Percentiles rank a stretch among this genome's conserved stretches.
Evolutionary conservation across 192 early-diverging fungal genomes (phyloP).

Genomic region (Linnemannia hyalina): DNA sequence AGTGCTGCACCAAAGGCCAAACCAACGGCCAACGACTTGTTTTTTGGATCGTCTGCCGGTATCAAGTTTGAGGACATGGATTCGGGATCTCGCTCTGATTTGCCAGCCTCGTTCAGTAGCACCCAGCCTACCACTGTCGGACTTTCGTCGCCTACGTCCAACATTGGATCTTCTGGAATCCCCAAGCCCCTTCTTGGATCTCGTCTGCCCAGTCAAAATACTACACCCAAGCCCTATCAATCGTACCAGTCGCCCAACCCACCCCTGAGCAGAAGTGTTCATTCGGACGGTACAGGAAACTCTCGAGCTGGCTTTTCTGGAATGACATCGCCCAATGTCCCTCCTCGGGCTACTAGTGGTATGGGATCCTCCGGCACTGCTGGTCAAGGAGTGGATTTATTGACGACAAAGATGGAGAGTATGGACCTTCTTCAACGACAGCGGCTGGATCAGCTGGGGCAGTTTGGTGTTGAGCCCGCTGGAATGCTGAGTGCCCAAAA

Average conservation of each 20-base stretch:
- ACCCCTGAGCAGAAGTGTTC: conserved; percentile 1
- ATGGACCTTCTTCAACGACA: conserved; percentile 34
- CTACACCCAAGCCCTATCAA: background rate
- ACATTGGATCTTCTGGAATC: conserved; percentile 20
- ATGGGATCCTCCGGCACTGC: background rate
- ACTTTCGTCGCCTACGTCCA: conserved; percentile 18
- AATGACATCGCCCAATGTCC: background rate
- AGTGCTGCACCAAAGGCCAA: conserved; percentile 13
- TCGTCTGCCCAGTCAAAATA: background rate
- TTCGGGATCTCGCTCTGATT: conserved; percentile 13
- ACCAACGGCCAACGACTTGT: conserved; percentile 40
- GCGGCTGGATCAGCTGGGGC: conserved; percentile 45
- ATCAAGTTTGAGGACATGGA: conserved; percentile 22
- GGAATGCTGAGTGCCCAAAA: background rate
- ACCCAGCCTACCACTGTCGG: conserved; percentile 17
- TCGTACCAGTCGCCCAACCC: background rate
- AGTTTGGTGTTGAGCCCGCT: conserved; percentile 13
- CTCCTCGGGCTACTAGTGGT: background rate
- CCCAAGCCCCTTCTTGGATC: conserved; percentile 24
- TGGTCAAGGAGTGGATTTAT: background rate
- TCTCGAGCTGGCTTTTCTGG: background rate
- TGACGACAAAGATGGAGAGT: conserved; percentile 14
- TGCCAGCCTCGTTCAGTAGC: conserved; percentile 29
- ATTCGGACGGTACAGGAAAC: conserved; percentile 23
- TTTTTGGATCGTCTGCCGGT: conserved; percentile 28